Evolutionary conservation across 1,139 yeast species (phyloP).

Genomic region (Candida gigantensis): DNA sequence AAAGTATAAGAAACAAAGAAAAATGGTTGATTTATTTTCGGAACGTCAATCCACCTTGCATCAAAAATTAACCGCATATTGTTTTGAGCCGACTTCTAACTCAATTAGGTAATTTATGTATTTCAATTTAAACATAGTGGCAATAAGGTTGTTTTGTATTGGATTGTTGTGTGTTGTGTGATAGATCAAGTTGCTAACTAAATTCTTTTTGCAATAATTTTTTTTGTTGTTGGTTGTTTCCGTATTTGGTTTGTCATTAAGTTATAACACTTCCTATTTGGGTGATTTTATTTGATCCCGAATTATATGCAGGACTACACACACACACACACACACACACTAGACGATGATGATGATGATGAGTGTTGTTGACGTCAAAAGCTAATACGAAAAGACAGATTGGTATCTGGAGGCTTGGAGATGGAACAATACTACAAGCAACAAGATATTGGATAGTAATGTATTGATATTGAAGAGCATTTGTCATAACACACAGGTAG

Average conservation of each 20-base stretch:
- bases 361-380: neutral
- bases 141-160: too few relatives aligned
- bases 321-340: too few relatives aligned
- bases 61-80: too few relatives aligned
- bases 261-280: slow-evolving; percentile 1
- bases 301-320: too few relatives aligned
- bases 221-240: neutral
- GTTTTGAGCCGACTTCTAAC: neutral
- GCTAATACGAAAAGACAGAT: neutral
- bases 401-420: neutral
- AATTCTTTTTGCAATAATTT: neutral
- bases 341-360: too few relatives aligned
- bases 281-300: neutral
- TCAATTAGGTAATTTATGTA: neutral
- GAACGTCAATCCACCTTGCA: too few relatives aligned
- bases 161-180: neutral
- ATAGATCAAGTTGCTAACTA: neutral
- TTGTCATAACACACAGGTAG: too few relatives aligned
- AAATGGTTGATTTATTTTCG: too few relatives aligned
- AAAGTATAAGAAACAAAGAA: neutral
- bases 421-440: neutral
- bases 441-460: too few relatives aligned
- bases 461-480: too few relatives aligned
- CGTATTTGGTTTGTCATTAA: neutral
- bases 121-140: too few relatives aligned